Percentiles rank a stretch among this genome's conserved stretches.
phyloP scores from a whole-genome alignment of 352 stramenopile genomes.

The Pythium diclinum region DNA sequence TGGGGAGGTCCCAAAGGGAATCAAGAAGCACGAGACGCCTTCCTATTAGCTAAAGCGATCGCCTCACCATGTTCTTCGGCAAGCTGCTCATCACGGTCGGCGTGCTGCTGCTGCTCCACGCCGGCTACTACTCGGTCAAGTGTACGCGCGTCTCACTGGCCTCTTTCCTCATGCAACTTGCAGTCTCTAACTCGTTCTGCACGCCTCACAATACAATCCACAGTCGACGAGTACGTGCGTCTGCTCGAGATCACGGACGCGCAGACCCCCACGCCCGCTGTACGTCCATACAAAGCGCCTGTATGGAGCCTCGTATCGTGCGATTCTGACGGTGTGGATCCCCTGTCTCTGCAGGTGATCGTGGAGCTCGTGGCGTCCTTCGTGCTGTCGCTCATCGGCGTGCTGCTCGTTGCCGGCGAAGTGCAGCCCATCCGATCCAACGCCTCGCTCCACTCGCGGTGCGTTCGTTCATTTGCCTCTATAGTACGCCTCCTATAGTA shows the following conservation, averaged over 20 bases:
- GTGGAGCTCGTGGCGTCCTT: slow-evolving; percentile 70
- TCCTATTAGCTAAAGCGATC: not conserved
- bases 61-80: slow-evolving; percentile 37
- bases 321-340: not conserved
- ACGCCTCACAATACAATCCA: not conserved
- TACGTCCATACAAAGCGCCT: slow-evolving; percentile 14
- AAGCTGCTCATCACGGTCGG: slow-evolving; percentile 70
- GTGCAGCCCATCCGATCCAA: slow-evolving; percentile 75
- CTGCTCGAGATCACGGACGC: slow-evolving; percentile 70
- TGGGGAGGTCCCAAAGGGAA: not conserved
- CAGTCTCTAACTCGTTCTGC: slow-evolving; percentile 1
- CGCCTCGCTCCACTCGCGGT: slow-evolving; percentile 62
- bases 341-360: slow-evolving; percentile 42
- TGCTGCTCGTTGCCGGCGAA: slow-evolving; percentile 66
- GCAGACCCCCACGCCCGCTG: slow-evolving; percentile 59
- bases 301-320: not conserved
- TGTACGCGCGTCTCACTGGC: slow-evolving; percentile 35
- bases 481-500: not conserved
- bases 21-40: not conserved
- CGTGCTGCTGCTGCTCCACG: slow-evolving; percentile 66
- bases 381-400: slow-evolving; percentile 60
- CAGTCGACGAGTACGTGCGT: slow-evolving; percentile 77
- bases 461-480: slow-evolving; percentile 4
- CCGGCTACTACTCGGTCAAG: slow-evolving; percentile 79
- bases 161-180: not conserved